Evolutionary conservation across 805 yeast genomes (phyloP), one percentile per base, ranked within the genome.

Genomic region (Candida tibetensis): DNA sequence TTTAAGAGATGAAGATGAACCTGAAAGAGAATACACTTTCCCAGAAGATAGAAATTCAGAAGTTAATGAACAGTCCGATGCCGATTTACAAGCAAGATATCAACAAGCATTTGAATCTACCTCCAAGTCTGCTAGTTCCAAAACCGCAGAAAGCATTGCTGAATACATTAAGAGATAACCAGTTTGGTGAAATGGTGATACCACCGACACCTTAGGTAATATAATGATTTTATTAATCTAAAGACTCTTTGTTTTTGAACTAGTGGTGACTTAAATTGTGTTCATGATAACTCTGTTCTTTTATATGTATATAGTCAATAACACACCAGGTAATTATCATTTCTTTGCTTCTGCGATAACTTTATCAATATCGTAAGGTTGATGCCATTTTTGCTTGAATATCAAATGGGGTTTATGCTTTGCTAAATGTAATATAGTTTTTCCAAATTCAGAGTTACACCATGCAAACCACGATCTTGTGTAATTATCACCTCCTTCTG

Each of bases 391-490:
- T 2, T 66, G 58, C 31, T 73, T 74, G 51, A 85, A 82, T 10
- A 87, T 74, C 46, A 86, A 62, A 51, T 83, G 76, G 0, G 95
- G 95, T 53, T 83, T 85, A 36, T 84, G 65, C 41, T 72, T 63
- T 2, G 91, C 89, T 44, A 88, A 62, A 50, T 86, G 82, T 32
- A 88, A 57, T n/a, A 88, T 81, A 1, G 95, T 82, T 58, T 85
- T 85, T 15, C 89, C 96, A 63, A 88, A 86, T 60, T 89, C 96
- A 1, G 95, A 80, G 55, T 88, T 88, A 49, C 95, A 85, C 96
- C 96, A 88, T 4, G 95, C 83, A 66, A 89, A 89, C 96, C 96
- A 88, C 2, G 93, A 77, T 42, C 96, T 66, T 0, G 95, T 85
- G 55, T 60, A 89, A n/a, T 58, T 60, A 7, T 43, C 39, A 1